Conservation (phyloP, 495 filamentous ascomycete genomes). For the Xylaria venustula region DNA sequence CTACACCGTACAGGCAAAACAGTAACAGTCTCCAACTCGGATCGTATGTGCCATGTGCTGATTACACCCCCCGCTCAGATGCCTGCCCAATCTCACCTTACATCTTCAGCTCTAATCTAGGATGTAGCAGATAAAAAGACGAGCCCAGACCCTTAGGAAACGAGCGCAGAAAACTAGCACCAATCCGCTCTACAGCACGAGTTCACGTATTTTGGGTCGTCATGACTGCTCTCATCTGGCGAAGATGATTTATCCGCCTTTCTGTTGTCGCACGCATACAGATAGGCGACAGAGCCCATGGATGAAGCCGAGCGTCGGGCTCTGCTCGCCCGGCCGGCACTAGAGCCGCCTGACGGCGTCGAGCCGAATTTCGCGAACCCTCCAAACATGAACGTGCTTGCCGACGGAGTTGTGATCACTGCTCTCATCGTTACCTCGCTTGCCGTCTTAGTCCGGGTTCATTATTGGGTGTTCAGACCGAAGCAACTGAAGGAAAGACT, state of each 20-base stretch:
- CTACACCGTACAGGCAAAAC: not conserved
- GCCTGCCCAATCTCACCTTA: slow-evolving; percentile 1
- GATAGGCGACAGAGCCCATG: not conserved
- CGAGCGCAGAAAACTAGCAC: not conserved
- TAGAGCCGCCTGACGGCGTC: not conserved
- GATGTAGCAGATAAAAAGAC: not conserved
- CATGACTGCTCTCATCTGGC: too few relatives aligned
- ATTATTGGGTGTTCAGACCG: not conserved
- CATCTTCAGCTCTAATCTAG: not conserved
- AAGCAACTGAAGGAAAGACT: slow-evolving; percentile 4
- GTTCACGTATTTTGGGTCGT: not conserved
- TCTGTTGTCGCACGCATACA: not conserved
- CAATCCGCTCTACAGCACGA: not conserved
- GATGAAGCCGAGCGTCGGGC: not conserved
- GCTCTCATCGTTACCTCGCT: not conserved
- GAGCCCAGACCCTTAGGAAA: not conserved
- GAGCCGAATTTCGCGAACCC: slow-evolving; percentile 6
- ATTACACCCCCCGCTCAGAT: not conserved
- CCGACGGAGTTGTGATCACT: not conserved
- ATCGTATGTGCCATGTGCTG: not conserved
- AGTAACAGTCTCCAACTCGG: slow-evolving; percentile 1
- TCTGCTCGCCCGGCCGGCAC: slow-evolving; percentile 6
- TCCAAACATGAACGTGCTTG: slow-evolving; percentile 8
- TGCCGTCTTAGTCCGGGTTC: not conserved
- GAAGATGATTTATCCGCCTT: too few relatives aligned